phyloP scores from a whole-genome alignment of 1,284 basidiomycete genomes.

The Leccinum fallax region DNA sequence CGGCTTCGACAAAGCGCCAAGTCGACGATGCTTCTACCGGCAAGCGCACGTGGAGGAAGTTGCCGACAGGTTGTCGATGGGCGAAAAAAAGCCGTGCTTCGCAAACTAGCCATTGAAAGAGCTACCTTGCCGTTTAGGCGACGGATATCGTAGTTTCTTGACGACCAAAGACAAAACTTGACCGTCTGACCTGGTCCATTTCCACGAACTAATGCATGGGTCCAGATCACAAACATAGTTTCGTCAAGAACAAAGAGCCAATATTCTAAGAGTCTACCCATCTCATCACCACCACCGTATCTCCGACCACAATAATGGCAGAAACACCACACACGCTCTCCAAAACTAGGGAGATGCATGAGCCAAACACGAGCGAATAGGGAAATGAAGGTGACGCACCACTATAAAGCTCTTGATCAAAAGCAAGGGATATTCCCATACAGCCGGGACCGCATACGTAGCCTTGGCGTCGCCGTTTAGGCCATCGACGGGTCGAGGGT shows the following conservation, averaged over 20 bases:
- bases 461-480: constrained; percentile 14
- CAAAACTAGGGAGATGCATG: constrained; percentile 60
- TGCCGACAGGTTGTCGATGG: too few relatives aligned
- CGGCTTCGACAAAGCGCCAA: too few relatives aligned
- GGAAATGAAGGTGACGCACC: constrained; percentile 21
- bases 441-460: constrained; percentile 29
- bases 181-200: too few relatives aligned
- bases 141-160: too few relatives aligned
- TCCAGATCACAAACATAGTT: too few relatives aligned
- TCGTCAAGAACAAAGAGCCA: neutral
- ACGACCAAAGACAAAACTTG: too few relatives aligned
- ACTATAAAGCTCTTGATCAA: constrained; percentile 46
- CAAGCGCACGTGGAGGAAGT: too few relatives aligned
- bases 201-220: neutral
- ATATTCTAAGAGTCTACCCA: constrained; percentile 1
- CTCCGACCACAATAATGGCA: constrained; percentile 88
- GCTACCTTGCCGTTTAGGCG: too few relatives aligned
- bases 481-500: constrained; percentile 47
- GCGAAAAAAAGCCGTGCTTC: too few relatives aligned
- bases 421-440: constrained; percentile 49
- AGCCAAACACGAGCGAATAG: constrained; percentile 9
- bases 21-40: too few relatives aligned
- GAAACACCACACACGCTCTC: constrained; percentile 85
- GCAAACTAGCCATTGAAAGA: too few relatives aligned
- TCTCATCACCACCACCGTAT: constrained; percentile 52